Evolutionary conservation across 306 rosid genomes (phyloP).

Genomic region (Inga oerstediana): DNA sequence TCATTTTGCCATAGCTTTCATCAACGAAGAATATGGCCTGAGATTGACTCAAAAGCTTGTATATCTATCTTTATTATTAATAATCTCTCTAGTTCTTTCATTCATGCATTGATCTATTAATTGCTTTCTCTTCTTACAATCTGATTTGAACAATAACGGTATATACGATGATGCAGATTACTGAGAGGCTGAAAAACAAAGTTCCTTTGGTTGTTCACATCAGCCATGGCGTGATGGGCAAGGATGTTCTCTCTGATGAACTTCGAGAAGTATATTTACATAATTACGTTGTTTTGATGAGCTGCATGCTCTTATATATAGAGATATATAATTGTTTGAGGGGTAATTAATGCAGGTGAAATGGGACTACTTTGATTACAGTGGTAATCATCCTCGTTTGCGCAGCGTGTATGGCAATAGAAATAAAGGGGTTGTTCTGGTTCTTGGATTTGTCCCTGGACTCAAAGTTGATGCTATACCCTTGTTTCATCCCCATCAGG

Average conservation of each 20-base stretch:
- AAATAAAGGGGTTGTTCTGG: constrained; percentile 2
- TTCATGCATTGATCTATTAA: background rate
- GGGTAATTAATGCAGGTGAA: constrained; percentile 15
- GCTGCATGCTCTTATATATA: background rate
- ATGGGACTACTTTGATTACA: constrained; percentile 24
- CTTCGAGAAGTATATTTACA: constrained; percentile 7
- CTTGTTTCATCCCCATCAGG: background rate
- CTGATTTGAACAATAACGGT: background rate
- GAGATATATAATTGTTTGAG: too few species aligned
- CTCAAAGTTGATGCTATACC: constrained; percentile 29
- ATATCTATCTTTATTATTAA: background rate
- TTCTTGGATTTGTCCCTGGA: constrained; percentile 29
- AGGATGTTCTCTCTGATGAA: background rate
- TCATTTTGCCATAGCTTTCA: constrained; percentile 41
- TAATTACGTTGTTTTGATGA: background rate
- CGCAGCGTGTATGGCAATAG: background rate
- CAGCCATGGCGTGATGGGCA: constrained; percentile 33
- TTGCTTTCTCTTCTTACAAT: background rate
- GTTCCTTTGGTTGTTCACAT: constrained; percentile 28
- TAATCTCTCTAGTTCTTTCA: background rate
- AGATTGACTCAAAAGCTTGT: constrained; percentile 17
- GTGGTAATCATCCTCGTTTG: constrained; percentile 3
- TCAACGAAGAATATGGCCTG: constrained; percentile 28
- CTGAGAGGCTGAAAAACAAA: background rate
- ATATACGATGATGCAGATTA: constrained; percentile 23